Base-by-base conservation (phyloP, 2,329 filamentous ascomycete species). In the Aspergillus nomiae region DNA sequence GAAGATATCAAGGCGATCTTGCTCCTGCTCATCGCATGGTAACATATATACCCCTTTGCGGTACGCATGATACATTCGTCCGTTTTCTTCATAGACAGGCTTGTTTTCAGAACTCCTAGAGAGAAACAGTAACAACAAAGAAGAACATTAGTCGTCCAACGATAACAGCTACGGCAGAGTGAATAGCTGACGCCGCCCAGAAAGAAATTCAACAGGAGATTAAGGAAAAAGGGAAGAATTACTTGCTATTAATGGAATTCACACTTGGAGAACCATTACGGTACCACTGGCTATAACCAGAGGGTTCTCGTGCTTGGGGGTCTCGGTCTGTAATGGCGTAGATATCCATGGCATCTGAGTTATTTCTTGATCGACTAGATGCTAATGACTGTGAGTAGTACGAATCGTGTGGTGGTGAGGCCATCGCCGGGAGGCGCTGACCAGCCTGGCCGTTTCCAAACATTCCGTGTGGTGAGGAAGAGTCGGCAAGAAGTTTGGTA, bases 1-100 rank as follows among this genome's bases (percentile, higher is more conserved):
- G 73, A 92, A 90, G 54, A 94, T 89, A 73, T 96, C 92, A 73
- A 94, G 85, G 68, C 91, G 87, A 74, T 93, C 90, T 72, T 89
- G 86, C 76, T 95, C 92, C 65, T 84, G 81, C 86, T 90, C 87
- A 76, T 95, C 92, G 75, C 91, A 90, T 26, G 92, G 92, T 66
- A 90, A 87, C 78, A 92, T 83, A 76, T 94, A 94, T 69, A 89
- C 87, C 59, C 89, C 89, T 69, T 81, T 85, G 66, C 85, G 85
- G 76, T 84, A 92, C 28, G 84, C 85, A 73, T 91, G 89, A 74
- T 92, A 94, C 65, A 82, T 82, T 59, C 91, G 86, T 24, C 87
- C 89, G 77, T 93, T 89, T 74, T 91, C 89, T 70, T 85, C 85
- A 69, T 86, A 81, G 65, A 75, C 75, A 10, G 73, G 73, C 62